A percentile compares a stretch with the other conserved stretches of the same genome.
phyloP scores from a whole-genome alignment of 2,329 filamentous ascomycete genomes.

The Colletotrichum lini region DNA sequence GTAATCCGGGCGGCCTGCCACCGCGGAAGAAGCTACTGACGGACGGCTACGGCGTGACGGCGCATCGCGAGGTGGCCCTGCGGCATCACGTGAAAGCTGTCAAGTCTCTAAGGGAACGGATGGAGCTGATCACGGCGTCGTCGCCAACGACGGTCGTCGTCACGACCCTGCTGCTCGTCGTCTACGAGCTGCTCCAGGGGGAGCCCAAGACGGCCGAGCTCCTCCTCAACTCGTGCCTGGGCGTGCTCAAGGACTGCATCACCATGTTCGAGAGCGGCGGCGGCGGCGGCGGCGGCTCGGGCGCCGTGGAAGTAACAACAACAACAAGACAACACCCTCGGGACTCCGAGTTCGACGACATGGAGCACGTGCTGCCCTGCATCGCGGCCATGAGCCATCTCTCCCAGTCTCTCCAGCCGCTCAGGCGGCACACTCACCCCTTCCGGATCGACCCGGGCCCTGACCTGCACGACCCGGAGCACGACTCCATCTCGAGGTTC shows the following conservation, averaged over 20 bases:
- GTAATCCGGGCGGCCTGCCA: neutral
- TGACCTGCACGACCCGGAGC: conserved; percentile 17
- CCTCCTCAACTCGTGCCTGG: conserved; percentile 36
- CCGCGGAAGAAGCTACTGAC: neutral
- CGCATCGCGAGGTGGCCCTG: conserved; percentile 29
- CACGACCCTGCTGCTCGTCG: conserved; percentile 39
- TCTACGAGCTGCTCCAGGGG: conserved; percentile 41
- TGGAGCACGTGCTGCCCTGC: conserved; percentile 41
- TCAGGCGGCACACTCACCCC: conserved; percentile 25
- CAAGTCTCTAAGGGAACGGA: conserved; percentile 26
- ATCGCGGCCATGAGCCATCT: conserved; percentile 41
- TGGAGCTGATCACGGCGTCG: neutral
- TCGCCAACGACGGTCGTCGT: conserved; percentile 35
- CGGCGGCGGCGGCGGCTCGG: neutral
- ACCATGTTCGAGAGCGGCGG: conserved; percentile 10
- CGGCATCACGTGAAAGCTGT: conserved; percentile 30
- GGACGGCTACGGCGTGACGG: neutral
- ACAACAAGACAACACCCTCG: neutral
- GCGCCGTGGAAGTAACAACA: too few species aligned
- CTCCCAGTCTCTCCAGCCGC: conserved; percentile 31
- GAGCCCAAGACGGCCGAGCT: conserved; percentile 30
- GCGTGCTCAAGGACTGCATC: conserved; percentile 29
- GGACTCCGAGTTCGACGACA: conserved; percentile 37
- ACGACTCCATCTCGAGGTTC: conserved; percentile 23
- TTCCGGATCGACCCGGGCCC: conserved; percentile 35